Base-by-base conservation (phyloP, 805 yeast species). In the Peterozyma toletana region DNA sequence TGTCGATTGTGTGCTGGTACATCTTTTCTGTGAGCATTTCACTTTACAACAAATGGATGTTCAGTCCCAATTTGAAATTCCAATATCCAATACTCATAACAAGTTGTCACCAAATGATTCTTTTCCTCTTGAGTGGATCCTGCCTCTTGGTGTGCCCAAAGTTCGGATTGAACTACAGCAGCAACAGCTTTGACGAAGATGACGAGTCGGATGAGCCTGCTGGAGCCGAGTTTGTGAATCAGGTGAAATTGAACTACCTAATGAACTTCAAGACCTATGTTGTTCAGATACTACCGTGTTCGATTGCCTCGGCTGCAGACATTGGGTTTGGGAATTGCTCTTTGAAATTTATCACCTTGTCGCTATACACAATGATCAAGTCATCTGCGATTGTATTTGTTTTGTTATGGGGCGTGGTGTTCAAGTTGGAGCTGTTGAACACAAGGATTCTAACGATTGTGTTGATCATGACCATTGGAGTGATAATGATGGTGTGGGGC, bases 1-100 rank as follows among this genome's bases (percentile, higher is more conserved):
- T 48, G 5, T 58, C 67, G 4, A 64, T 63, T 36, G 11, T 57
- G 18, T 46, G 58, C 27, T 86, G 93, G 95, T 86, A 83, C 52
- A 46, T 71, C 14, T 82, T 83, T 47, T 81, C 90, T 6, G 66
- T 85, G 45, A 64, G 85, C 14, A 77, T 86, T 15, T 81, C 90
- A 9, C 62, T 86, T 30, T 93, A 91, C 66, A 93, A 93, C 69
- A 90, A 90, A 66, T 89, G 97, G 97, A 91, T 91, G 97, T 93
- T 91, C 66, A 90, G 91, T 35, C 71, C 75, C 9, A 84, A 87
- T 15, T 67, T 90, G 44, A 78, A 86, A 56, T 83, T 93, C 54
- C 76, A 78, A 30, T 93, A 80, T 57, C 99, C 99, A 1, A 75
- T 93, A 17, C 64, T 90, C 29, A 78, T 90, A 42, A 93, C 99